phyloP scores from a whole-genome alignment of 140 eudicot genomes.

The Erigeron philadelphicus region DNA sequence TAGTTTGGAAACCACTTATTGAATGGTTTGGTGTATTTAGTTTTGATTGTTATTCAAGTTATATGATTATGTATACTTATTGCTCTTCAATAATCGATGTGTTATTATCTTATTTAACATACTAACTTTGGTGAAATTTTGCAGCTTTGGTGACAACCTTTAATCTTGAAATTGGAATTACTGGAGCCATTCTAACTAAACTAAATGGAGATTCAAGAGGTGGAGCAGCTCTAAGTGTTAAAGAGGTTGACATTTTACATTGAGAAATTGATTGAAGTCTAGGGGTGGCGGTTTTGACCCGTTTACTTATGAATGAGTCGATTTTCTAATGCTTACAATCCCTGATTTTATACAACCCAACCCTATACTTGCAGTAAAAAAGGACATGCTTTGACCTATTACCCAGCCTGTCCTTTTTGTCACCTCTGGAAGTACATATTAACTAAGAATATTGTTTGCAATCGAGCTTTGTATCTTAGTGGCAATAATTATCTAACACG shows the following conservation, averaged over 20 bases:
- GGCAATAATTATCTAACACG: background rate
- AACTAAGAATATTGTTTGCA: background rate
- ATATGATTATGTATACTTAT: background rate
- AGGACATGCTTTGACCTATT: background rate
- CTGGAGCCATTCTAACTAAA: constrained; percentile 94
- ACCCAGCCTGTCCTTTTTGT: background rate
- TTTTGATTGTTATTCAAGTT: constrained; percentile 2
- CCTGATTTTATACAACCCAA: background rate
- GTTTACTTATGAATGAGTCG: background rate
- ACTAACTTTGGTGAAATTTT: constrained; percentile 18
- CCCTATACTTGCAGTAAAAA: background rate
- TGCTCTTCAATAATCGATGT: background rate
- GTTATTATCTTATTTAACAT: background rate
- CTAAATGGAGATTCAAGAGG: constrained; percentile 99
- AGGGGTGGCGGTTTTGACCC: background rate
- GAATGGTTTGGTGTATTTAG: background rate
- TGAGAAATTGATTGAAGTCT: background rate
- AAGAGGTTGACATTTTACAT: constrained; percentile 55
- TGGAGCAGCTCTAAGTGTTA: constrained; percentile 97
- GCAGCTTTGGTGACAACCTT: constrained; percentile 88
- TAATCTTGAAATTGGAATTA: constrained; percentile 87
- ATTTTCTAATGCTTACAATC: background rate
- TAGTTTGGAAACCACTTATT: constrained; percentile 19
- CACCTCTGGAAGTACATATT: background rate
- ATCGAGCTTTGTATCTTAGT: background rate